A percentile compares a stretch with the other conserved stretches of the same genome.
phyloP scores from a whole-genome alignment of 2,329 filamentous ascomycete genomes.

The Cordyceps militaris region DNA sequence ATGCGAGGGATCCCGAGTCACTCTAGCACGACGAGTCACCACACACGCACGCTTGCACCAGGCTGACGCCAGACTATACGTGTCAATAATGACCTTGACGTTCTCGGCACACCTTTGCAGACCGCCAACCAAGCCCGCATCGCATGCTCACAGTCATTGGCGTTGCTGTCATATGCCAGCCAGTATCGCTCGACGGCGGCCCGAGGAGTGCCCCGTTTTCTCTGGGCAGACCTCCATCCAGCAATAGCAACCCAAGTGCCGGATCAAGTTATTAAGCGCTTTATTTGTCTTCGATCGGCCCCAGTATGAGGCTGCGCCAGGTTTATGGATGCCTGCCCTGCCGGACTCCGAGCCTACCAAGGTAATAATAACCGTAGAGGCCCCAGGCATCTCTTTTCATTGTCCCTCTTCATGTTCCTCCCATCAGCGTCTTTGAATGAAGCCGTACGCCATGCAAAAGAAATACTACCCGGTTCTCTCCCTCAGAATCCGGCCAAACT shows the following conservation, averaged over 20 bases:
- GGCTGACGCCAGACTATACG: conserved; percentile 12
- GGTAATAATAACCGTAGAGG: neutral
- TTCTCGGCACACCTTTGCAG: neutral
- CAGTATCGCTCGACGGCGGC: neutral
- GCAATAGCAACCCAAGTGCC: neutral
- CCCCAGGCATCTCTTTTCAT: conserved; percentile 7
- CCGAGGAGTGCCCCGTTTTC: neutral
- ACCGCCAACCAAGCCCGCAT: neutral
- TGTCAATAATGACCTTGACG: neutral
- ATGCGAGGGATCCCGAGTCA: conserved; percentile 11
- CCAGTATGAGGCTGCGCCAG: neutral
- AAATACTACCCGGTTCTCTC: neutral
- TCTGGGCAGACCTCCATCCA: neutral
- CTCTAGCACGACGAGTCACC: conserved; percentile 5
- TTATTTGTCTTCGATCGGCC: neutral
- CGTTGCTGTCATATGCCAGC: neutral
- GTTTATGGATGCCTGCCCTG: neutral
- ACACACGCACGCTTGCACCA: neutral
- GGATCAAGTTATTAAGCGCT: neutral
- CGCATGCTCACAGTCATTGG: neutral
- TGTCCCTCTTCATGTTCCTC: neutral
- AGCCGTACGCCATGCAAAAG: neutral
- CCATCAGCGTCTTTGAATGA: neutral
- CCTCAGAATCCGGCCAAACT: conserved; percentile 7
- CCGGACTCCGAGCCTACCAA: conserved; percentile 6